These are phyloP conservation scores for Cystobasidium pallidum DNA, from an alignment of 1,284 basidiomycete genomes.

Conservation along the genomic window DNA sequence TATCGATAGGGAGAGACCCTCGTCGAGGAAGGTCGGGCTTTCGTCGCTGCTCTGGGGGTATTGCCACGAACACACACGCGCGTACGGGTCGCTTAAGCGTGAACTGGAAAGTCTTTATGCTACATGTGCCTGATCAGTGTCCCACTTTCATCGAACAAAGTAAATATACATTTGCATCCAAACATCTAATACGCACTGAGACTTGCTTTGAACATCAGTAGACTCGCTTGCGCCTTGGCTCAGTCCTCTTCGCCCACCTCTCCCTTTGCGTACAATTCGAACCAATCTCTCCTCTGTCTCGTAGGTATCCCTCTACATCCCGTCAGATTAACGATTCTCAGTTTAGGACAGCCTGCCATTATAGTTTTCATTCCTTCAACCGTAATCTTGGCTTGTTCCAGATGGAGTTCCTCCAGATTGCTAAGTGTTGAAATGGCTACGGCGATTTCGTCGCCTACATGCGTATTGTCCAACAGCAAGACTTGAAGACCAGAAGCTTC, in stretches of 20 bases:
- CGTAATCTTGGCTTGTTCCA: slow-evolving; percentile 39
- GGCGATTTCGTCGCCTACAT: slow-evolving; percentile 35
- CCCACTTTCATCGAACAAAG: too few relatives aligned
- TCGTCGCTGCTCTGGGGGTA: too few relatives aligned
- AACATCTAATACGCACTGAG: too few relatives aligned
- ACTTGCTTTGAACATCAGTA: too few relatives aligned
- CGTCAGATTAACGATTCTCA: slow-evolving; percentile 38
- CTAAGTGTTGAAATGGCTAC: slow-evolving; percentile 31
- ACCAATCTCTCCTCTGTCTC: slow-evolving; percentile 40
- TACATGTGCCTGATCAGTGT: too few relatives aligned
- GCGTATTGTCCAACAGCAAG: slow-evolving; percentile 27
- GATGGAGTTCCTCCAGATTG: slow-evolving; percentile 39
- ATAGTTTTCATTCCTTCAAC: slow-evolving; percentile 44
- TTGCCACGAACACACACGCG: too few relatives aligned
- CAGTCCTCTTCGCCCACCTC: slow-evolving; percentile 34
- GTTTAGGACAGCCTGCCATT: slow-evolving; percentile 39
- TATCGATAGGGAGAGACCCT: too few relatives aligned
- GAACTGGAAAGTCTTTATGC: too few relatives aligned
- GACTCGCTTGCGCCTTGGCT: not conserved
- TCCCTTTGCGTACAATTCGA: slow-evolving; percentile 39
- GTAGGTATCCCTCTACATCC: slow-evolving; percentile 45
- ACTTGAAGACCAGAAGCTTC: slow-evolving; percentile 14
- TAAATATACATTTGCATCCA: too few relatives aligned
- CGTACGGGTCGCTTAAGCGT: too few relatives aligned
- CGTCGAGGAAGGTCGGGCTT: too few relatives aligned